These are phyloP conservation scores for Elongisporangium prolatum DNA, from an alignment of 352 stramenopile genomes.

Conservation along the genomic window DNA sequence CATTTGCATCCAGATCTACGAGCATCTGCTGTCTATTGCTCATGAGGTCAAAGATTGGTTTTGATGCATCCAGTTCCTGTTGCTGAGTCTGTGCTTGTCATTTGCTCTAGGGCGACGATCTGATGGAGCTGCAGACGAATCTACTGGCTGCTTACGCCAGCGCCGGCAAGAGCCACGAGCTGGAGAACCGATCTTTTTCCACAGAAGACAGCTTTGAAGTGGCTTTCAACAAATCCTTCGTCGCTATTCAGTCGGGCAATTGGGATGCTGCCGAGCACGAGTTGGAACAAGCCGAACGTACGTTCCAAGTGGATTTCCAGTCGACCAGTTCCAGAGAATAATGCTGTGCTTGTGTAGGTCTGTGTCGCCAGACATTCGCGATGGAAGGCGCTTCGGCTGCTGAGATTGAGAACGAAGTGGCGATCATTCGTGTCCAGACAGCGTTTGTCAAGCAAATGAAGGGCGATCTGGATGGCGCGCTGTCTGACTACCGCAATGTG, in stretches of 20 bases:
- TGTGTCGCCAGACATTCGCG: slow-evolving; percentile 59
- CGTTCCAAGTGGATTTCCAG: slow-evolving; percentile 3
- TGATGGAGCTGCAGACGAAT: slow-evolving; percentile 78
- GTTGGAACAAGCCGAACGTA: slow-evolving; percentile 59
- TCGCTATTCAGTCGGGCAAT: slow-evolving; percentile 62
- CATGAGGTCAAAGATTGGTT: slow-evolving; percentile 19
- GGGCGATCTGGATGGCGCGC: slow-evolving; percentile 57
- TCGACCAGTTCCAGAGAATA: background rate
- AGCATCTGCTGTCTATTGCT: slow-evolving; percentile 45
- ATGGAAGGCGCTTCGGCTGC: slow-evolving; percentile 43
- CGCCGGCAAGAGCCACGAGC: slow-evolving; percentile 44
- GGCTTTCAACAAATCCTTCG: slow-evolving; percentile 83
- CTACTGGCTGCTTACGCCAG: slow-evolving; percentile 69
- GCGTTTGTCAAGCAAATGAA: slow-evolving; percentile 80
- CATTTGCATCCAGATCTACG: slow-evolving; percentile 70
- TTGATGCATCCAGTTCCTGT: background rate
- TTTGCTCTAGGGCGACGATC: slow-evolving; percentile 39
- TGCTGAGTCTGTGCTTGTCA: background rate
- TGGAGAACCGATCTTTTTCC: slow-evolving; percentile 43
- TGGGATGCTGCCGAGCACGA: slow-evolving; percentile 40
- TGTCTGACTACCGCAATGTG: slow-evolving; percentile 73
- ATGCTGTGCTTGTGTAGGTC: slow-evolving; percentile 23
- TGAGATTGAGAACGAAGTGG: slow-evolving; percentile 70
- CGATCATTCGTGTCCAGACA: slow-evolving; percentile 64
- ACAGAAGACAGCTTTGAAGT: slow-evolving; percentile 76